Conservation (phyloP, 2,329 filamentous ascomycete species). For the Hypocreales sp. region DNA sequence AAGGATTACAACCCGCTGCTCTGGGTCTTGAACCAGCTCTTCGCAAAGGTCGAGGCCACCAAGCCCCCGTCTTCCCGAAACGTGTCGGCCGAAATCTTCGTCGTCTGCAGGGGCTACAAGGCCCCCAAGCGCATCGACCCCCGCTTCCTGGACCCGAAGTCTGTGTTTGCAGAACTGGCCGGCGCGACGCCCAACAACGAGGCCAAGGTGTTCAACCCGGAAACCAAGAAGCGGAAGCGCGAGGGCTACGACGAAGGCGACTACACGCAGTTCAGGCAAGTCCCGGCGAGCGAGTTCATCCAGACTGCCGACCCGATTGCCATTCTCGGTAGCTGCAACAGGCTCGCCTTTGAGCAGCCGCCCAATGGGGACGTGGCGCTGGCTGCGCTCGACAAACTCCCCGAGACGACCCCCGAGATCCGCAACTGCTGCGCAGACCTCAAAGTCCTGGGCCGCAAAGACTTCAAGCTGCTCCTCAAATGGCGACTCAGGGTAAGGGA, state of each 20-base stretch:
- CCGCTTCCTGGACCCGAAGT: slow-evolving; percentile 74
- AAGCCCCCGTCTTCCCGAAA: slow-evolving; percentile 93
- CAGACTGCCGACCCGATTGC: slow-evolving; percentile 87
- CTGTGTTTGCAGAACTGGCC: slow-evolving; percentile 85
- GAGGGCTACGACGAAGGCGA: slow-evolving; percentile 97
- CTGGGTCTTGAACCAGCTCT: slow-evolving; percentile 97
- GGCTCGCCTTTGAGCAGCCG: slow-evolving; percentile 68
- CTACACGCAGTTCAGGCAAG: slow-evolving; percentile 81
- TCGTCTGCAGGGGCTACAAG: slow-evolving; percentile 90
- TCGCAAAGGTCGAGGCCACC: slow-evolving; percentile 88
- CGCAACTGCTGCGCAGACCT: slow-evolving; percentile 65
- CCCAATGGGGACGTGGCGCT: slow-evolving; percentile 72
- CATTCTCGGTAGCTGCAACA: slow-evolving; percentile 76
- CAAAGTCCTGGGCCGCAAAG: slow-evolving; percentile 81
- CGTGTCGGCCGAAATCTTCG: slow-evolving; percentile 96
- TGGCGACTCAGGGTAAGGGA: slow-evolving; percentile 86
- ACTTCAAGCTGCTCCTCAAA: slow-evolving; percentile 77
- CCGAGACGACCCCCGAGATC: slow-evolving; percentile 76
- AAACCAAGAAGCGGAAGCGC: slow-evolving; percentile 92
- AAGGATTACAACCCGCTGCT: slow-evolving; percentile 93
- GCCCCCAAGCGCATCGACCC: slow-evolving; percentile 88
- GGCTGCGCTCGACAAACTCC: slow-evolving; percentile 69
- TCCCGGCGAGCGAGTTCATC: slow-evolving; percentile 81
- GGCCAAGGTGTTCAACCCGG: slow-evolving; percentile 94
- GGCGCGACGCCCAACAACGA: slow-evolving; percentile 85